phyloP scores from a whole-genome alignment of 2,329 filamentous ascomycete genomes.

The Onygena corvina region DNA sequence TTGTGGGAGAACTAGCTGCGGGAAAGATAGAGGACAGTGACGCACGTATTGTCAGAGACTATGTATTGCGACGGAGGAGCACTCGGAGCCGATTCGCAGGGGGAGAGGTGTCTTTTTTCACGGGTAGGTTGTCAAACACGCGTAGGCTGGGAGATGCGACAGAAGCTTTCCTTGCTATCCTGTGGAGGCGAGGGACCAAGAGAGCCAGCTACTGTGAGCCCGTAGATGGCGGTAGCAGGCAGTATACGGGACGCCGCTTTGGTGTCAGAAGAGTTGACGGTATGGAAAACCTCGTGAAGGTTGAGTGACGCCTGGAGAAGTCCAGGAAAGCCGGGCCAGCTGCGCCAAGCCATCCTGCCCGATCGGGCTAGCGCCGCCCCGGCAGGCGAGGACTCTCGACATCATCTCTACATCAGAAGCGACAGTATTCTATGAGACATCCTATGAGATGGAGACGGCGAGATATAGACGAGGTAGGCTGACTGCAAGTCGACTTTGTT shows the following conservation, averaged over 20 bases:
- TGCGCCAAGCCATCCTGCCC: background rate
- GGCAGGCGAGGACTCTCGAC: no score
- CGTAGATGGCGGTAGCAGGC: background rate
- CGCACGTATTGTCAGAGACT: conserved; percentile 30
- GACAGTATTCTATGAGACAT: background rate
- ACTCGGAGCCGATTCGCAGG: conserved; percentile 15
- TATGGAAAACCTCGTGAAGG: conserved; percentile 3
- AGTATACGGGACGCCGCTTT: conserved; percentile 4
- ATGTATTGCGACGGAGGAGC: conserved; percentile 33
- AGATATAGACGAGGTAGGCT: conserved; percentile 17
- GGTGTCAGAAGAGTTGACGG: conserved; percentile 4
- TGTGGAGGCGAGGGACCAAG: background rate
- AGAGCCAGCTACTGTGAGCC: background rate
- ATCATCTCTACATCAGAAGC: background rate
- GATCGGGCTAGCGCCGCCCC: conserved; percentile 1
- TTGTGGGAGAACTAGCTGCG: background rate
- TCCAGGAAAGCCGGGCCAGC: conserved; percentile 4
- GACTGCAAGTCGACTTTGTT: conserved; percentile 16
- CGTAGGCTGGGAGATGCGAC: background rate
- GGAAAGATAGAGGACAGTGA: background rate
- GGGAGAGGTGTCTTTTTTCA: background rate
- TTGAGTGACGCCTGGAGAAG: conserved; percentile 1
- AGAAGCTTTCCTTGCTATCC: conserved; percentile 2
- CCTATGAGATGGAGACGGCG: background rate
- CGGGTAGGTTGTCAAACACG: conserved; percentile 1